Percentiles rank a stretch among this genome's conserved stretches.
Conservation (phyloP, 2,329 filamentous ascomycete genomes). For the Botrytis sinoallii region DNA sequence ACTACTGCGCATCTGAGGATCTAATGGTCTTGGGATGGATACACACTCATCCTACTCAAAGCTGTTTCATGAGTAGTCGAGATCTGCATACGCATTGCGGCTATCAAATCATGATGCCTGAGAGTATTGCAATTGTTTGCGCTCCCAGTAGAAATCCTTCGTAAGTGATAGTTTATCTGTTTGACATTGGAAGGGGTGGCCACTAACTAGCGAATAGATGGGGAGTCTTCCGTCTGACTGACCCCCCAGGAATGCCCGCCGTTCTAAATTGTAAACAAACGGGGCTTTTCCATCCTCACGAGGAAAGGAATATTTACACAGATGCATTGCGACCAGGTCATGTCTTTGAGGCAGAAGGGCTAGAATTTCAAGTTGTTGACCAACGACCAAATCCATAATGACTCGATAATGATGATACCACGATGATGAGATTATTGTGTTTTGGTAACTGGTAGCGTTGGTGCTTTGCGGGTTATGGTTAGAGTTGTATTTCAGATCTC, state of each 20-base stretch:
- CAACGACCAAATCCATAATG: conserved; percentile 42
- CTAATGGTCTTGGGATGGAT: conserved; percentile 63
- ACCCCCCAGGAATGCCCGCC: conserved; percentile 85
- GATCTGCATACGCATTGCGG: conserved; percentile 92
- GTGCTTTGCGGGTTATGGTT: background rate
- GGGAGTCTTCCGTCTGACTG: conserved; percentile 89
- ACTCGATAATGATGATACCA: background rate
- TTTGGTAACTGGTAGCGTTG: background rate
- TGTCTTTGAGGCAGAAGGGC: conserved; percentile 54
- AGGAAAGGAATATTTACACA: conserved; percentile 40
- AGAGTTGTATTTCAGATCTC: background rate
- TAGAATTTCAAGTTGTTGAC: conserved; percentile 64
- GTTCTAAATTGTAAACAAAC: conserved; percentile 75
- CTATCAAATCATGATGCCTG: conserved; percentile 94
- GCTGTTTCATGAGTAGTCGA: conserved; percentile 94
- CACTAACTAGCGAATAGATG: conserved; percentile 53
- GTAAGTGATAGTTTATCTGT: conserved; percentile 47
- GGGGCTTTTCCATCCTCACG: conserved; percentile 80
- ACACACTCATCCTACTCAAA: conserved; percentile 94
- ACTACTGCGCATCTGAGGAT: conserved; percentile 61
- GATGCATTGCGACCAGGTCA: conserved; percentile 51
- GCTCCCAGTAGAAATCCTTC: conserved; percentile 76
- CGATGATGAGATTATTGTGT: background rate
- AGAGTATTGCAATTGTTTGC: conserved; percentile 96
- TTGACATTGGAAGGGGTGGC: background rate